A percentile compares a stretch with the other conserved stretches of the same genome.
Evolutionary conservation across 116 monocot genomes (phyloP).

Genomic region (Dioscorea cayenensis): DNA sequence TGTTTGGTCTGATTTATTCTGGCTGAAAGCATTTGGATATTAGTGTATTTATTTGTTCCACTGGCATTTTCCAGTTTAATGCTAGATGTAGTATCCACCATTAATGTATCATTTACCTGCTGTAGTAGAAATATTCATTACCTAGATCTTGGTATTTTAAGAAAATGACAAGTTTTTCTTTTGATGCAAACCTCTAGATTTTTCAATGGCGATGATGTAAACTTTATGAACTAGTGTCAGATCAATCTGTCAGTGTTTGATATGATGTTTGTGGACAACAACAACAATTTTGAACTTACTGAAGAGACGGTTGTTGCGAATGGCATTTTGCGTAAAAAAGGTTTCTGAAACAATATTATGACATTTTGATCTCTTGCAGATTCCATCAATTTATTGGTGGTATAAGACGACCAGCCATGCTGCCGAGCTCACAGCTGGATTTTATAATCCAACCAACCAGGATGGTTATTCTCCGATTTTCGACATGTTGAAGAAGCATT

Average conservation of each 20-base stretch:
- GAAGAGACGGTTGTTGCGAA: not conserved
- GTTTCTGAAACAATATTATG: not conserved
- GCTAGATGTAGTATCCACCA: not conserved
- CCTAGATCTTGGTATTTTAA: too few relatives aligned
- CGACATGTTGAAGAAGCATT: constrained; percentile 71
- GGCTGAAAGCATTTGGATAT: not conserved
- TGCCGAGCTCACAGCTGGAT: constrained; percentile 89
- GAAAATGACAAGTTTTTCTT: too few relatives aligned
- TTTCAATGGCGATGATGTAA: too few relatives aligned
- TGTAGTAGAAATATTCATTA: too few relatives aligned
- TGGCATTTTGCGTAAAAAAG: not conserved
- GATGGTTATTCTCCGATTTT: constrained; percentile 85
- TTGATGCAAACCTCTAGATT: too few relatives aligned
- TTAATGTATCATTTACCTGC: too few relatives aligned
- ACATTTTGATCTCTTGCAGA: constrained; percentile 29
- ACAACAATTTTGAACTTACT: not conserved
- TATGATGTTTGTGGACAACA: too few relatives aligned
- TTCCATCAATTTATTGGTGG: constrained; percentile 92
- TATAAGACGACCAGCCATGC: constrained; percentile 84
- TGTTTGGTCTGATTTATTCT: not conserved
- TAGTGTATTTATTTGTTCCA: not conserved
- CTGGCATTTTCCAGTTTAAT: not conserved
- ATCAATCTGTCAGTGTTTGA: too few relatives aligned
- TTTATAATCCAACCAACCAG: constrained; percentile 78
- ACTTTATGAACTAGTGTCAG: too few relatives aligned